Percentiles rank a stretch among this genome's conserved stretches.
These are phyloP conservation scores for Komagataella phaffii DNA, from an alignment of 805 yeast genomes.

Conservation along the genomic window DNA sequence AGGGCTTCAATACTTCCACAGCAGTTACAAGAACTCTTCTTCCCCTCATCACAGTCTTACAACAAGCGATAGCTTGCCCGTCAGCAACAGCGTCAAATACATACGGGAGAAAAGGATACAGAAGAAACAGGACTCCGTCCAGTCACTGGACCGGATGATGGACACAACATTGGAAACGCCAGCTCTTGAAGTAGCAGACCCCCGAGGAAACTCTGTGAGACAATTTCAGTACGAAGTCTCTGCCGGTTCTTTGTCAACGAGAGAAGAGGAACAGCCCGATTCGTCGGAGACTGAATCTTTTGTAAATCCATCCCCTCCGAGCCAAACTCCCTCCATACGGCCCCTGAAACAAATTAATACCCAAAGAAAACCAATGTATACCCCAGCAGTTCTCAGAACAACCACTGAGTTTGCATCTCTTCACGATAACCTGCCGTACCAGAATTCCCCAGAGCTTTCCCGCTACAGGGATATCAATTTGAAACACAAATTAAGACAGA, in stretches of 20 bases:
- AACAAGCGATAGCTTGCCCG: not conserved
- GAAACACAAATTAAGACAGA: not conserved
- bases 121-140: not conserved
- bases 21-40: constrained; percentile 1
- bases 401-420: constrained; percentile 3
- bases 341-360: constrained; percentile 60
- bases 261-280: not conserved
- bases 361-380: constrained; percentile 75
- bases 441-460: not conserved
- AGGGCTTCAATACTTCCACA: constrained; percentile 9
- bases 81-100: not conserved
- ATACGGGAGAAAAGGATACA: constrained; percentile 3
- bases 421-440: not conserved
- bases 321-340: constrained; percentile 16
- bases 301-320: constrained; percentile 7
- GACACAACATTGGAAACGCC: not conserved
- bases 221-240: not conserved
- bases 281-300: not conserved
- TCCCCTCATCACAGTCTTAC: not conserved
- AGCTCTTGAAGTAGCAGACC: not conserved
- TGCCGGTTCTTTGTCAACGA: not conserved
- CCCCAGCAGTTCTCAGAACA: constrained; percentile 74
- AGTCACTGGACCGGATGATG: not conserved
- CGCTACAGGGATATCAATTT: not conserved
- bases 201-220: not conserved